Conservation (phyloP, 805 yeast genomes). For the Myxozyma kluyveri region DNA sequence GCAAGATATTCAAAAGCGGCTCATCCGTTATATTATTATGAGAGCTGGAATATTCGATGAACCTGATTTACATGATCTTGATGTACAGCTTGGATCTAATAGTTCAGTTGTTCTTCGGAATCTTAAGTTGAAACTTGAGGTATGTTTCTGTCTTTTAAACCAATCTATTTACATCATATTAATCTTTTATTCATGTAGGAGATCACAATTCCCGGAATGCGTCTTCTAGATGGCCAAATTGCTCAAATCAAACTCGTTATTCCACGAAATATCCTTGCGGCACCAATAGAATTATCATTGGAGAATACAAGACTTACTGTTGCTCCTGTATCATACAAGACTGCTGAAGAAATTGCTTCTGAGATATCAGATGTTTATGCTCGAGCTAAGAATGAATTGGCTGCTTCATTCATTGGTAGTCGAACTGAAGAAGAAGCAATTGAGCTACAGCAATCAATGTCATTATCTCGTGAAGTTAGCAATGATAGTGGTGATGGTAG, state of each 20-base stretch:
- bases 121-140: slow-evolving; percentile 29
- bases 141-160: slow-evolving; percentile 2
- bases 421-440: slow-evolving; percentile 33
- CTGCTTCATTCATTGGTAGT: slow-evolving; percentile 48
- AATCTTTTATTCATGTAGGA: slow-evolving; percentile 11
- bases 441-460: slow-evolving; percentile 16
- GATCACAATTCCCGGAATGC: slow-evolving; percentile 29
- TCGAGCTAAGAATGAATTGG: slow-evolving; percentile 74
- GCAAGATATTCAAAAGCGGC: slow-evolving; percentile 77
- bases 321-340: slow-evolving; percentile 38
- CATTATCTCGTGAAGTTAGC: slow-evolving; percentile 13
- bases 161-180: not conserved
- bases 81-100: slow-evolving; percentile 68
- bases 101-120: slow-evolving; percentile 38
- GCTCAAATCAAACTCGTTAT: slow-evolving; percentile 22
- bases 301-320: slow-evolving; percentile 53
- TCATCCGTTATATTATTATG: slow-evolving; percentile 73
- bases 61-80: slow-evolving; percentile 75
- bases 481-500: slow-evolving; percentile 11
- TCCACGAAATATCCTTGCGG: slow-evolving; percentile 42
- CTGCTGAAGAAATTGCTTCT: slow-evolving; percentile 50
- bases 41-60: slow-evolving; percentile 80
- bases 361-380: too few species aligned
- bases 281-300: slow-evolving; percentile 58
- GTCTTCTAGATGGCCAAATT: slow-evolving; percentile 25